phyloP scores from a whole-genome alignment of 306 rosid genomes.

The Sindora glabra region DNA sequence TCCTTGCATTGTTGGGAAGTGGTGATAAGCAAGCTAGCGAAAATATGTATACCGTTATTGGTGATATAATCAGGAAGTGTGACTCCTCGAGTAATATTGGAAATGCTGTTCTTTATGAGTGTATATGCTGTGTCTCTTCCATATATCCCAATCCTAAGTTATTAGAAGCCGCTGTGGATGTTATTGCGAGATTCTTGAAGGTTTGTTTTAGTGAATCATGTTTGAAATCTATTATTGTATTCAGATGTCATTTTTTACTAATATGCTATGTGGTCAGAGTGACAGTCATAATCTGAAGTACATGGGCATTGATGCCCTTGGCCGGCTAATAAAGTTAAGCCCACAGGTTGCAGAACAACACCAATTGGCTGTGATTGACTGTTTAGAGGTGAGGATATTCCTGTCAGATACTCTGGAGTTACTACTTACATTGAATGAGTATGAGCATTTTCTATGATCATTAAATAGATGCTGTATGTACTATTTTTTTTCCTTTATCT shows the following conservation, averaged over 20 bases:
- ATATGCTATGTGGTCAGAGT: slow-evolving; percentile 45
- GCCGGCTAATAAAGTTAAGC: slow-evolving; percentile 77
- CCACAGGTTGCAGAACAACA: slow-evolving; percentile 92
- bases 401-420: background rate
- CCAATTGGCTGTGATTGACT: slow-evolving; percentile 95
- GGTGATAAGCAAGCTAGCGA: slow-evolving; percentile 92
- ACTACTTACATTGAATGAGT: slow-evolving; percentile 3
- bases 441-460: no score
- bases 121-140: slow-evolving; percentile 75
- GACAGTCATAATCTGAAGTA: slow-evolving; percentile 95
- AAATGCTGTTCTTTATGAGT: slow-evolving; percentile 83
- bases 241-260: background rate
- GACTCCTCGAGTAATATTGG: slow-evolving; percentile 80
- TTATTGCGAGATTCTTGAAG: slow-evolving; percentile 84
- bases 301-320: slow-evolving; percentile 98
- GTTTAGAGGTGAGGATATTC: slow-evolving; percentile 73
- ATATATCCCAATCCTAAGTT: slow-evolving; percentile 68
- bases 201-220: slow-evolving; percentile 24
- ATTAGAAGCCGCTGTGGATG: slow-evolving; percentile 81
- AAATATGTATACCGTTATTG: slow-evolving; percentile 73
- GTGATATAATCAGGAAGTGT: slow-evolving; percentile 74
- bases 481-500: background rate
- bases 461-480: background rate
- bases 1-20: slow-evolving; percentile 70
- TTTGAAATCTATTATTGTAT: background rate